A percentile compares a stretch with the other conserved stretches of the same genome.
Evolutionary conservation across 345 rosid species (phyloP).

Genomic region (Kernera saxatilis): DNA sequence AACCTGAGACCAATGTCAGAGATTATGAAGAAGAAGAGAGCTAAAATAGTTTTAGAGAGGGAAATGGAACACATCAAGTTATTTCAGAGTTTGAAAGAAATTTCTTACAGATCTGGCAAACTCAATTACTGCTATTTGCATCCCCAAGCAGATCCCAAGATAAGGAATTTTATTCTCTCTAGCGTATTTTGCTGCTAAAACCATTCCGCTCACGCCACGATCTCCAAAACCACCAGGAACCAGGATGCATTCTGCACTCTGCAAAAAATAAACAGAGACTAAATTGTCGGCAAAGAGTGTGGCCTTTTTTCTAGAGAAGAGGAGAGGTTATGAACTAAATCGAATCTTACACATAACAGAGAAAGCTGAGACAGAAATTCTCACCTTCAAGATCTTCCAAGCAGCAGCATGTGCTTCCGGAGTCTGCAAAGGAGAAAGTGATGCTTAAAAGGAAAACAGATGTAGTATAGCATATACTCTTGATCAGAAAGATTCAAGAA

Average conservation of each 20-base stretch:
- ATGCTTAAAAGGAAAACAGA: not conserved
- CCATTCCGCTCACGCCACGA: conserved; percentile 94
- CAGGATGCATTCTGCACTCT: conserved; percentile 85
- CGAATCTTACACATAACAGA: not conserved
- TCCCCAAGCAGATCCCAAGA: conserved; percentile 97
- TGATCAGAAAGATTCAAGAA: not conserved
- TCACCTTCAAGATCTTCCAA: conserved; percentile 84
- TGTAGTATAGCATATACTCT: not conserved
- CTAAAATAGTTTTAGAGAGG: not conserved
- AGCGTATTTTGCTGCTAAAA: conserved; percentile 89
- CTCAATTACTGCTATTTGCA: conserved; percentile 96
- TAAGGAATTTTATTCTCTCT: conserved; percentile 85
- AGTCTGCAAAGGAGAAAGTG: conserved; percentile 42
- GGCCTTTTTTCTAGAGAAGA: conserved; percentile 2
- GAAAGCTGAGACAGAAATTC: not conserved
- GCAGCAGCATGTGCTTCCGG: conserved; percentile 84
- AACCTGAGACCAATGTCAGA: conserved; percentile 45
- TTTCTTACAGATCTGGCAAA: conserved; percentile 79
- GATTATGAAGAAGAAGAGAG: conserved; percentile 2
- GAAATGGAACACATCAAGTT: not conserved
- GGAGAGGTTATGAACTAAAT: not conserved
- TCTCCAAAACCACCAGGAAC: conserved; percentile 99
- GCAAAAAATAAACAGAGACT: conserved; percentile 14
- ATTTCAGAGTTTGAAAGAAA: not conserved
- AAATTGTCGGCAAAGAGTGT: not conserved